These are phyloP conservation scores for Triangularia setosa DNA, from an alignment of 2,329 filamentous ascomycete species.

Conservation along the genomic window DNA sequence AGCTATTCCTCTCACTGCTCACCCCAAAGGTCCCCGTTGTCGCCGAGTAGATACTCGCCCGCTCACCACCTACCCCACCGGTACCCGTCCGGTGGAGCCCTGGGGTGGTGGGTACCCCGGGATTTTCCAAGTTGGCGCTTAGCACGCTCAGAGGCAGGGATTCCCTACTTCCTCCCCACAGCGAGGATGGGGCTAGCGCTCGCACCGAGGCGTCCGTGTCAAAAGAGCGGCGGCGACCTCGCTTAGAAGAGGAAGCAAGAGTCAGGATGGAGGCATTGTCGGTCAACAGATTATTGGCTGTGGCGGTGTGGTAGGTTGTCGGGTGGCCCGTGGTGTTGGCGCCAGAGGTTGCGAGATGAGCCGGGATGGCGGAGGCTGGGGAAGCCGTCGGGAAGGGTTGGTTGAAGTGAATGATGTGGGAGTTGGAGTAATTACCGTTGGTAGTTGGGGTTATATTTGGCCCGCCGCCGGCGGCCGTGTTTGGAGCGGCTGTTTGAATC, in stretches of 20 bases:
- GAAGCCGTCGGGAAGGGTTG: constrained; percentile 62
- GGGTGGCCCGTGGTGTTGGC: constrained; percentile 47
- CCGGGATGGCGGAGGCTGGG: constrained; percentile 68
- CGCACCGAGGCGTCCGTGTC: constrained; percentile 84
- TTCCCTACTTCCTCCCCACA: constrained; percentile 79
- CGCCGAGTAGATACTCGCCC: constrained; percentile 78
- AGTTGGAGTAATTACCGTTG: constrained; percentile 37
- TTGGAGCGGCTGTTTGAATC: constrained; percentile 70
- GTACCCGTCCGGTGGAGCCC: constrained; percentile 47
- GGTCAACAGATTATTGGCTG: constrained; percentile 75
- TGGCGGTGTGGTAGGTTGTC: constrained; percentile 71
- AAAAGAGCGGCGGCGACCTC: constrained; percentile 70
- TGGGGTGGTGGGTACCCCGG: constrained; percentile 39
- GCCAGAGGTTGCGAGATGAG: constrained; percentile 58
- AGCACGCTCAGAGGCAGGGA: constrained; percentile 74
- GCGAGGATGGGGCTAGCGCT: constrained; percentile 74
- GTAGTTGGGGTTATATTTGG: constrained; percentile 46
- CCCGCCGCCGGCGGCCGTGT: constrained; percentile 42
- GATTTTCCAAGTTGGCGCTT: constrained; percentile 62
- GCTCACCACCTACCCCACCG: constrained; percentile 42
- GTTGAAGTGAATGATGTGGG: constrained; percentile 57
- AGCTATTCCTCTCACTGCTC: constrained; percentile 73
- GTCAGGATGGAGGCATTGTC: constrained; percentile 86
- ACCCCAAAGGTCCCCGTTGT: constrained; percentile 55
- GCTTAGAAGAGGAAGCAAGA: constrained; percentile 76